Evolutionary conservation across 768 basidiomycete species (phyloP).

Genomic region (Serendipita sp.): DNA sequence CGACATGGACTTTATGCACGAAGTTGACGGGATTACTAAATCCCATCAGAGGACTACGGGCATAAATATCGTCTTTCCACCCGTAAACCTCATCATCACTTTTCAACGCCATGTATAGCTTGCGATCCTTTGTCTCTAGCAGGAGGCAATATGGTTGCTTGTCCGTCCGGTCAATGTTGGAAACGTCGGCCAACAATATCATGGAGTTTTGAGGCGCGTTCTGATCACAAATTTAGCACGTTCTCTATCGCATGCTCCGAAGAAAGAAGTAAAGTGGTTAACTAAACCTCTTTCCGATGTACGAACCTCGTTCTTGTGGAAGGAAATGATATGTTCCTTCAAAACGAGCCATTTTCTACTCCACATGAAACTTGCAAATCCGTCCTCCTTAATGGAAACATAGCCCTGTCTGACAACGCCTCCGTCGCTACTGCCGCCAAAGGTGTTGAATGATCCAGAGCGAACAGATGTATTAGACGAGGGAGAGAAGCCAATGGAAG

Average conservation of each 20-base stretch:
- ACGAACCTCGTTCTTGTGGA: slow-evolving; percentile 86
- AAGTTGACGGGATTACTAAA: slow-evolving; percentile 93
- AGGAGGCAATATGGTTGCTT: slow-evolving; percentile 87
- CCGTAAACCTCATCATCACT: slow-evolving; percentile 94
- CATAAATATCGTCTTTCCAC: slow-evolving; percentile 96
- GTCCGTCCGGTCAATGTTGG: slow-evolving; percentile 81
- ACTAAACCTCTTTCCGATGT: neutral
- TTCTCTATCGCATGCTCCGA: neutral
- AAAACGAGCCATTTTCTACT: slow-evolving; percentile 79
- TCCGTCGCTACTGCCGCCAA: slow-evolving; percentile 30
- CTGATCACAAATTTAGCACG: slow-evolving; percentile 18
- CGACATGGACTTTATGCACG: slow-evolving; percentile 96
- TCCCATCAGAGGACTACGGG: slow-evolving; percentile 79
- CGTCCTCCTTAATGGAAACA: slow-evolving; percentile 86
- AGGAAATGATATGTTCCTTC: slow-evolving; percentile 55
- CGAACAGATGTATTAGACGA: neutral
- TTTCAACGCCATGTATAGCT: slow-evolving; percentile 67
- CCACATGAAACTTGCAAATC: slow-evolving; percentile 83
- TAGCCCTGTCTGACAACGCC: slow-evolving; percentile 45
- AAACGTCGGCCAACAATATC: slow-evolving; percentile 58
- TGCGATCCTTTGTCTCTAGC: slow-evolving; percentile 71
- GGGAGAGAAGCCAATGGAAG: slow-evolving; percentile 2
- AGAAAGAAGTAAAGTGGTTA: neutral
- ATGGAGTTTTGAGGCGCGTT: slow-evolving; percentile 38
- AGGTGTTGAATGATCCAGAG: neutral